These are phyloP conservation scores for Penicillium freii DNA, from an alignment of 2,329 filamentous ascomycete species.

Conservation along the genomic window DNA sequence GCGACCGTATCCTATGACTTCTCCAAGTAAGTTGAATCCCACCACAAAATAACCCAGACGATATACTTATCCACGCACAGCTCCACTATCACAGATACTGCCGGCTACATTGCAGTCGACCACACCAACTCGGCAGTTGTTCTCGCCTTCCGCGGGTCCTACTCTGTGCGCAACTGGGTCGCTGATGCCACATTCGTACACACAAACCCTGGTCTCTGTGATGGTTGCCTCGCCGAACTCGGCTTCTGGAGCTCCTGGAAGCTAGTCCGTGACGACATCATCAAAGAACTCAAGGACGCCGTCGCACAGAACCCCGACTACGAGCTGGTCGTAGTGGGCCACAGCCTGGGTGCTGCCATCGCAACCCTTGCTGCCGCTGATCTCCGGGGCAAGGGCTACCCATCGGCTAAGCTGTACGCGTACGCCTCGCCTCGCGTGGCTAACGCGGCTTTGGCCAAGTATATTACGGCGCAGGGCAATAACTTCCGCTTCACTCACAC, in stretches of 20 bases:
- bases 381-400: slow-evolving; percentile 51
- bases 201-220: slow-evolving; percentile 42
- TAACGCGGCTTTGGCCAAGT: slow-evolving; percentile 55
- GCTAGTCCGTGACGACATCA: slow-evolving; percentile 34
- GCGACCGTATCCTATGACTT: slow-evolving; percentile 45
- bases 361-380: slow-evolving; percentile 60
- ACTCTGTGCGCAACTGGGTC: slow-evolving; percentile 37
- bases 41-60: background rate
- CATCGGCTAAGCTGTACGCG: slow-evolving; percentile 58
- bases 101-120: slow-evolving; percentile 51
- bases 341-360: slow-evolving; percentile 67
- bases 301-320: slow-evolving; percentile 31
- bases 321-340: slow-evolving; percentile 54
- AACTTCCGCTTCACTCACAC: slow-evolving; percentile 65
- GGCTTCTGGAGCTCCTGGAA: slow-evolving; percentile 52
- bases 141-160: slow-evolving; percentile 39
- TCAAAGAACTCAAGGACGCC: slow-evolving; percentile 33
- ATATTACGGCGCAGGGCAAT: slow-evolving; percentile 54
- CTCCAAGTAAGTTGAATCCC: slow-evolving; percentile 39
- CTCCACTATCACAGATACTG: slow-evolving; percentile 39
- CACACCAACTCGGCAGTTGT: slow-evolving; percentile 42
- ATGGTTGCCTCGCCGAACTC: slow-evolving; percentile 40
- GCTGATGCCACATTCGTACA: slow-evolving; percentile 30
- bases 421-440: slow-evolving; percentile 67
- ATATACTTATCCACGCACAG: slow-evolving; percentile 3